Percentiles rank a stretch among this genome's conserved stretches.
These are phyloP conservation scores for Lactarius akahatsu DNA, from an alignment of 768 basidiomycete species.

Conservation along the genomic window DNA sequence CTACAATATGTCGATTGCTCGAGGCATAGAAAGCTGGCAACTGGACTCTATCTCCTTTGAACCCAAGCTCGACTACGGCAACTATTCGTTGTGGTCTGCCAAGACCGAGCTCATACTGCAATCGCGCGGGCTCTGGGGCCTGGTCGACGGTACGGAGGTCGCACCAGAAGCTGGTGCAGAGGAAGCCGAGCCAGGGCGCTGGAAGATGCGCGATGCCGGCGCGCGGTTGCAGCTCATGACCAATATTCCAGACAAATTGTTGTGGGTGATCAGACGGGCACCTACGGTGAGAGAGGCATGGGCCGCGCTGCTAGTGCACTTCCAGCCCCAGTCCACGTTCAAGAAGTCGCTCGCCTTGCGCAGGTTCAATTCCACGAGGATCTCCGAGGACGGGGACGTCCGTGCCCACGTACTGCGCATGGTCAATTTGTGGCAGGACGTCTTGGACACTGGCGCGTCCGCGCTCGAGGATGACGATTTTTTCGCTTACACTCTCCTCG, in stretches of 20 bases:
- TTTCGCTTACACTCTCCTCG: constrained; percentile 16
- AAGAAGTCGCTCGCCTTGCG: constrained; percentile 21
- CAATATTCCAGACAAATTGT: constrained; percentile 19
- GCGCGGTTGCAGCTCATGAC: constrained; percentile 22
- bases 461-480: constrained; percentile 5
- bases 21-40: constrained; percentile 20
- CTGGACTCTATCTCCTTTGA: constrained; percentile 25
- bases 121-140: constrained; percentile 21
- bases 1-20: background rate
- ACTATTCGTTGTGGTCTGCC: constrained; percentile 21
- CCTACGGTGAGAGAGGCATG: constrained; percentile 12
- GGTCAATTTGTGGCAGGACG: constrained; percentile 26
- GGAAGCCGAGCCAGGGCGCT: background rate
- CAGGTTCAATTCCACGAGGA: constrained; percentile 7
- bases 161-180: background rate
- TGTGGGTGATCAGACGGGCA: constrained; percentile 16
- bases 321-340: constrained; percentile 22
- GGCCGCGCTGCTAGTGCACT: constrained; percentile 19
- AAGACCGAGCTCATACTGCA: constrained; percentile 11
- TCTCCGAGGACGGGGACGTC: constrained; percentile 21
- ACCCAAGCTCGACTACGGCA: constrained; percentile 26
- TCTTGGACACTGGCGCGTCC: constrained; percentile 11
- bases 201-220: constrained; percentile 21
- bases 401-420: constrained; percentile 23
- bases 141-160: constrained; percentile 21